Evolutionary conservation across 805 yeast genomes (phyloP), one percentile per base, ranked within the genome.

Genomic region (Suhomyces faveliae): DNA sequence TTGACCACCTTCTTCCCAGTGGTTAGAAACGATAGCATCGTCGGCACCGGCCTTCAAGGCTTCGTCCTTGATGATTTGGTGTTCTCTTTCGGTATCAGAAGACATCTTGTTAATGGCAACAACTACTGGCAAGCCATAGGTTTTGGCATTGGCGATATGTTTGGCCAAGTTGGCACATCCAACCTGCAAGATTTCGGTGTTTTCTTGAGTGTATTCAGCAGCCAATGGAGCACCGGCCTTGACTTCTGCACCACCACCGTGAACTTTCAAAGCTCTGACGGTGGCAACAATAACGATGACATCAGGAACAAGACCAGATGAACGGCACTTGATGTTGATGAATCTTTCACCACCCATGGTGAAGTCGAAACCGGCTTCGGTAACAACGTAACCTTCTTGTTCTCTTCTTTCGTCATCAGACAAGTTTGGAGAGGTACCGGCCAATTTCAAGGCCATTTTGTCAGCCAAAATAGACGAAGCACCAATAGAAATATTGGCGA

Each of bases 261-360:
- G 95, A 42, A 87, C 81, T 68, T 87, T 87, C 68, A 87, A 74
- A 21, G 95, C 95, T 71, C 95, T 79, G 17, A 85, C 85, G 33
- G 95, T 87, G 45, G 95, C 94, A 51, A 87, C 95, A 57, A 87
- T 77, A 41, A 87, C 89, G 53, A 87, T 86, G 40, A 80, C 83
- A 64, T 87, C 89, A 15, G 95, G 95, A 24, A 74, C 75, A 52
- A 86, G 73, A 7, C 92, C 94, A n/a, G 89, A 82, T 8, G 90
- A 78, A 63, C 94, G 79, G 65, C 91, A 84, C 67, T 87, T 87
- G 71, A 87, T 87, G 68, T 92, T 89, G 71, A 92, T 81, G 73
- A 92, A 92, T 62, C 98, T 81, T 76, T 92, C 99, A 58, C 98
- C 98, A 56, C 99, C 99, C 98, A 92, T 92, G 42, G 97, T 92